These are phyloP conservation scores for Metahyphopichia silvanorum DNA, from an alignment of 805 yeast genomes.

Conservation along the genomic window DNA sequence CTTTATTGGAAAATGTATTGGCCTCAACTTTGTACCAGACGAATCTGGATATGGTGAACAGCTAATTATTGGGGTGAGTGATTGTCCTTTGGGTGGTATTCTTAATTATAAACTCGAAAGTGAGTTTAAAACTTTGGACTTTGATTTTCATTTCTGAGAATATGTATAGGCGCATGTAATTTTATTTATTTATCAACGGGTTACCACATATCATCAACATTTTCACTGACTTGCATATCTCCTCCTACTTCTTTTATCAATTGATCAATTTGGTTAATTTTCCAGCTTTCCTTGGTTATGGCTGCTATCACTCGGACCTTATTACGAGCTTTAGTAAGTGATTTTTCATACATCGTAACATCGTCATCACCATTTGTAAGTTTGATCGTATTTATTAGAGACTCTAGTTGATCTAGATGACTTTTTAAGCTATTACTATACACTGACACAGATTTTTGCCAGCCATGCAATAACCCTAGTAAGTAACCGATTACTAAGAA, in stretches of 20 bases:
- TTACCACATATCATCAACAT: constrained; percentile 43
- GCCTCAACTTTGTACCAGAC: constrained; percentile 45
- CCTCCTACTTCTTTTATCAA: constrained; percentile 39
- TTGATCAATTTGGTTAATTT: constrained; percentile 26
- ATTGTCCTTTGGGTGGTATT: constrained; percentile 56
- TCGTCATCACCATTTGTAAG: constrained; percentile 48
- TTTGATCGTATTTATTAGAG: constrained; percentile 20
- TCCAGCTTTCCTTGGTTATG: constrained; percentile 26
- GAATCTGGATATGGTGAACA: constrained; percentile 45
- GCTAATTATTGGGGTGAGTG: constrained; percentile 53
- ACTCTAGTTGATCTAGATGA: constrained; percentile 28
- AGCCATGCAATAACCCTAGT: constrained; percentile 43
- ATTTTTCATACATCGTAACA: constrained; percentile 54
- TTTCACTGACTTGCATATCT: constrained; percentile 30
- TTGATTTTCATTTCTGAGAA: constrained; percentile 29
- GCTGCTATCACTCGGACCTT: constrained; percentile 53
- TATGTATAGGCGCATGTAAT: not conserved
- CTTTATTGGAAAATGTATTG: constrained; percentile 57
- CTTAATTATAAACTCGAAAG: constrained; percentile 44
- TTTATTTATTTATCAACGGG: constrained; percentile 1
- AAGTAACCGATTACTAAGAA: constrained; percentile 69
- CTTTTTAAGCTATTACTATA: constrained; percentile 9
- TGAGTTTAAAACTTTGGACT: constrained; percentile 32
- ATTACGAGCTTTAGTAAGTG: constrained; percentile 54
- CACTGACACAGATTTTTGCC: constrained; percentile 22